Percentiles rank a stretch among this genome's conserved stretches.
phyloP scores from a whole-genome alignment of 176 grass and related monocot genomes.

The Raddia distichophylla region DNA sequence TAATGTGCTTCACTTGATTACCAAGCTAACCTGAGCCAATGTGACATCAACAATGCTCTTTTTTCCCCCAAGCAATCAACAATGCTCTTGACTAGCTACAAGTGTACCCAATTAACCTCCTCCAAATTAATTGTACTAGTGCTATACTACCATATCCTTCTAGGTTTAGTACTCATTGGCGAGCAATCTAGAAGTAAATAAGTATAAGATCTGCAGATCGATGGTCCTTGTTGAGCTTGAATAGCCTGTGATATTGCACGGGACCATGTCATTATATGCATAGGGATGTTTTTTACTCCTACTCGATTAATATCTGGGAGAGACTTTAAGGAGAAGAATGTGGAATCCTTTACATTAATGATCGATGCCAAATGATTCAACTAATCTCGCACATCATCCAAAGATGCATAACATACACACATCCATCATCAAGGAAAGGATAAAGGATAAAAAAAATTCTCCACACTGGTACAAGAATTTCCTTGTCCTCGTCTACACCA shows the following conservation, averaged over 20 bases:
- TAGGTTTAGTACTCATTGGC: neutral
- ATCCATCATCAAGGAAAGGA: neutral
- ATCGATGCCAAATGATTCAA: neutral
- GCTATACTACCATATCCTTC: neutral
- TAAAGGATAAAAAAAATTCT: too few species aligned
- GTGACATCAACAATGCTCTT: neutral
- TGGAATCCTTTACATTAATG: conserved; percentile 2
- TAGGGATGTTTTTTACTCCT: neutral
- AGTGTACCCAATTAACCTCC: neutral
- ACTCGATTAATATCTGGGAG: conserved; percentile 19
- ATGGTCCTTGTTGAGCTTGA: conserved; percentile 18
- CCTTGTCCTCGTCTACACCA: too few species aligned
- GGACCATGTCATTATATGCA: neutral
- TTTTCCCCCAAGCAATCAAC: too few species aligned
- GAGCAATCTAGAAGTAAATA: neutral
- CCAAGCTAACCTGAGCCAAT: neutral
- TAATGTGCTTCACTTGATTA: neutral
- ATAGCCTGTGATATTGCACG: neutral
- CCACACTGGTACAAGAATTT: too few species aligned
- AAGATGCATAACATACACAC: neutral
- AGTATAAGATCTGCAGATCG: neutral
- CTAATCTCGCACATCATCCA: neutral
- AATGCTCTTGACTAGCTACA: neutral
- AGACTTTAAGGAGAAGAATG: conserved; percentile 54
- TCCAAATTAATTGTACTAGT: neutral